A percentile compares a stretch with the other conserved stretches of the same genome.
Evolutionary conservation across 192 early-diverging fungal genomes (phyloP).

Genomic region (Coemansia sp.): DNA sequence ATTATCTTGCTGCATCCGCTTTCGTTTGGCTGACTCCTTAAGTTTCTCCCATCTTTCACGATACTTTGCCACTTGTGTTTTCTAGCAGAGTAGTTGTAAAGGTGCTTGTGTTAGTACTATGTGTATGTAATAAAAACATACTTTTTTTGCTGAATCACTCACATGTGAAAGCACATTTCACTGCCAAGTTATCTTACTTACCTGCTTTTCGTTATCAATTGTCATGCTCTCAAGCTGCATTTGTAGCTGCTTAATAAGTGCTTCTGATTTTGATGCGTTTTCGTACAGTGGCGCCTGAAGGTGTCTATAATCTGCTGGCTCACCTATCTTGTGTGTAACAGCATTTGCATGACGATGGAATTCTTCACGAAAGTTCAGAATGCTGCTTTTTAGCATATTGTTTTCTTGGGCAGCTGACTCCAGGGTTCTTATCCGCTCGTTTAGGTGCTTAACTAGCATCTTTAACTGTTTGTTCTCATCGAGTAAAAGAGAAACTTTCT

Average conservation of each 20-base stretch:
- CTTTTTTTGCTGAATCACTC: not conserved
- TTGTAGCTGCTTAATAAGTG: slow-evolving; percentile 27
- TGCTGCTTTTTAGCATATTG: slow-evolving; percentile 54
- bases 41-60: slow-evolving; percentile 51
- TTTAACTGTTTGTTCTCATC: slow-evolving; percentile 34
- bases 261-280: slow-evolving; percentile 12
- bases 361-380: slow-evolving; percentile 50
- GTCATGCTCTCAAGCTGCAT: slow-evolving; percentile 27
- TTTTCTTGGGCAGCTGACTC: slow-evolving; percentile 52
- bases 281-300: slow-evolving; percentile 19
- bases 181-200: too few species aligned
- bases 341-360: slow-evolving; percentile 50
- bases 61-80: slow-evolving; percentile 41
- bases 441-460: slow-evolving; percentile 19
- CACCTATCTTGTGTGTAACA: too few species aligned
- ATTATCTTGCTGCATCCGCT: slow-evolving; percentile 21
- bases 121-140: not conserved
- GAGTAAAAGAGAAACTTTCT: too few species aligned
- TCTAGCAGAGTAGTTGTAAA: slow-evolving; percentile 11
- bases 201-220: slow-evolving; percentile 40
- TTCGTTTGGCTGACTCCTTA: slow-evolving; percentile 51
- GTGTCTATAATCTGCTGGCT: too few species aligned
- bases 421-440: slow-evolving; percentile 37
- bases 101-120: not conserved
- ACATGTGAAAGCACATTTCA: not conserved